Conservation (phyloP, 495 filamentous ascomycete species). For the Annulohypoxylon bovei region DNA sequence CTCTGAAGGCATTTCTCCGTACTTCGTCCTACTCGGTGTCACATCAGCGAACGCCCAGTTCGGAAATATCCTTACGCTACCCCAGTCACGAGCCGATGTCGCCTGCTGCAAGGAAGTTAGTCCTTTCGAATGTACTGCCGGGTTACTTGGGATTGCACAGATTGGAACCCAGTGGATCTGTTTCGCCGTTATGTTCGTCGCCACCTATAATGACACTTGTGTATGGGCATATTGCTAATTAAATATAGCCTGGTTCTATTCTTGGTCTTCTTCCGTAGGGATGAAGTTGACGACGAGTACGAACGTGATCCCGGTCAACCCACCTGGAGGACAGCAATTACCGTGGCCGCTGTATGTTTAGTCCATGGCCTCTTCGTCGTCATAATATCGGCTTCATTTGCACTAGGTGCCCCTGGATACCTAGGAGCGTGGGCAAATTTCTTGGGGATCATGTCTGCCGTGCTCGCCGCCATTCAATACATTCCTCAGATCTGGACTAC, state of each 20-base stretch:
- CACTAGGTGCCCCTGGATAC: conserved; percentile 62
- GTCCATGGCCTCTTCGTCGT: conserved; percentile 75
- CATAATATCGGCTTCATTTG: conserved; percentile 70
- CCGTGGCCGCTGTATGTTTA: conserved; percentile 73
- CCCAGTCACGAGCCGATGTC: conserved; percentile 78
- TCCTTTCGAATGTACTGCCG: conserved; percentile 83
- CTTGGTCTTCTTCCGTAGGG: conserved; percentile 81
- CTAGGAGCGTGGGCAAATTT: conserved; percentile 83
- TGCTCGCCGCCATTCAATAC: conserved; percentile 90
- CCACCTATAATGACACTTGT: background rate
- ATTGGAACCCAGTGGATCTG: conserved; percentile 90
- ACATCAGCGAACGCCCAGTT: conserved; percentile 88
- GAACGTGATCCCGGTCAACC: conserved; percentile 57
- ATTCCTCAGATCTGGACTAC: conserved; percentile 95
- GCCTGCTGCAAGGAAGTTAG: conserved; percentile 84
- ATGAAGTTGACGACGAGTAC: conserved; percentile 59
- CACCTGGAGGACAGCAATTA: conserved; percentile 77
- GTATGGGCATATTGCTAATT: conserved; percentile 1
- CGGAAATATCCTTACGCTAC: conserved; percentile 88
- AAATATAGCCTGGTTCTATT: conserved; percentile 78
- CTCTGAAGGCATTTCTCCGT: conserved; percentile 95
- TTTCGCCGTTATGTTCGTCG: conserved; percentile 87
- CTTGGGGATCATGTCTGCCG: conserved; percentile 78
- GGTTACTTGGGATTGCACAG: conserved; percentile 86
- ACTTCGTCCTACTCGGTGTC: conserved; percentile 90